These are phyloP conservation scores for Haplosporangium sp. DNA, from an alignment of 371 early-diverging fungal species.

Conservation along the genomic window DNA sequence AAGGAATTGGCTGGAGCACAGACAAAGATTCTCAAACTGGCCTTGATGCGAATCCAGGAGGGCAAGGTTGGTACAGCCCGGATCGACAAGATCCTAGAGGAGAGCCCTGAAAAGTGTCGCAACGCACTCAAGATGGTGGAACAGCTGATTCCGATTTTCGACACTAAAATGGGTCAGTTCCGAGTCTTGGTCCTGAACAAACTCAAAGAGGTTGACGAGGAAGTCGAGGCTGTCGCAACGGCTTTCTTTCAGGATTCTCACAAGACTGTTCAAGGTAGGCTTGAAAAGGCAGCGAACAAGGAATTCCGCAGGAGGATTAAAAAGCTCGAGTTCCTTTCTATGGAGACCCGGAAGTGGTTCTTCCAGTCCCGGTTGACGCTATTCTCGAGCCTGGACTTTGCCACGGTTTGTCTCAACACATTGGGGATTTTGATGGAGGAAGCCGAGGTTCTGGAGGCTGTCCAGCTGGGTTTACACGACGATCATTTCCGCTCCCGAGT, in stretches of 20 bases:
- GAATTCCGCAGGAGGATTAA: slow-evolving; percentile 73
- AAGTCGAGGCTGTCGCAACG: slow-evolving; percentile 59
- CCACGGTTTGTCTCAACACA: slow-evolving; percentile 64
- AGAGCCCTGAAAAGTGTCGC: slow-evolving; percentile 53
- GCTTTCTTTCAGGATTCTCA: slow-evolving; percentile 56
- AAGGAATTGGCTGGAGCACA: slow-evolving; percentile 53
- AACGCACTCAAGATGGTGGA: slow-evolving; percentile 51
- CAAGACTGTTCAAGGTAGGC: slow-evolving; percentile 62
- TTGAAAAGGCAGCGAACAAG: slow-evolving; percentile 73
- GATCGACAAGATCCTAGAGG: slow-evolving; percentile 54
- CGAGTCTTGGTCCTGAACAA: slow-evolving; percentile 52
- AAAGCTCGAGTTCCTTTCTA: slow-evolving; percentile 64
- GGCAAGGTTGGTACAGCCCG: slow-evolving; percentile 53
- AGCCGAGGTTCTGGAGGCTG: slow-evolving; percentile 76
- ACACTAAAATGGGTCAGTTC: slow-evolving; percentile 52
- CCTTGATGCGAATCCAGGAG: slow-evolving; percentile 52
- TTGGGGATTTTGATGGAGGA: slow-evolving; percentile 78
- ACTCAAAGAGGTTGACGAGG: slow-evolving; percentile 61
- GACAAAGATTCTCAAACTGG: slow-evolving; percentile 51
- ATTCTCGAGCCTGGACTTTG: slow-evolving; percentile 61
- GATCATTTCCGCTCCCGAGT: slow-evolving; percentile 61
- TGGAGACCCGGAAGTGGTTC: slow-evolving; percentile 54
- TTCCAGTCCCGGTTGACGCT: slow-evolving; percentile 51
- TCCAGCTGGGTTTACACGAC: slow-evolving; percentile 60
- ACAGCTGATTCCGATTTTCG: slow-evolving; percentile 55